Conservation (phyloP, 371 early-diverging fungal species). For the Batkoa obscura region DNA sequence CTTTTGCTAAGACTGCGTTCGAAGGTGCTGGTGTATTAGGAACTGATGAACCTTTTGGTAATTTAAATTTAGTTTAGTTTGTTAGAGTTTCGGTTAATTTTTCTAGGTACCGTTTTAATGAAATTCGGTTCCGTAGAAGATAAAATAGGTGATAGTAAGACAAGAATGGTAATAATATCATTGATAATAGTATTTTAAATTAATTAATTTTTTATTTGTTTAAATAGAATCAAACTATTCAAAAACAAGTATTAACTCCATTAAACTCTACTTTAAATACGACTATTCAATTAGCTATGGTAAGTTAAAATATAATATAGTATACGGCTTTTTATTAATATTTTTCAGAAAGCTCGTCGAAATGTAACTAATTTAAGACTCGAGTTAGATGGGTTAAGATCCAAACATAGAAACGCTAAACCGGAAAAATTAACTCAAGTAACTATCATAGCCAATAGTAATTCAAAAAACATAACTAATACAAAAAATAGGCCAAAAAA, state of each 20-base stretch:
- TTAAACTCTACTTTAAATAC: slow-evolving; percentile 45
- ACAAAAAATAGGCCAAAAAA: slow-evolving; percentile 23
- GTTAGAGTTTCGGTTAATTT: too few relatives aligned
- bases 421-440: slow-evolving; percentile 48
- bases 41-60: slow-evolving; percentile 55
- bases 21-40: slow-evolving; percentile 42
- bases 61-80: too few relatives aligned
- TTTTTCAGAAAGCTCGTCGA: slow-evolving; percentile 68
- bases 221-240: too few relatives aligned
- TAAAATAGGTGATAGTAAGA: slow-evolving; percentile 52
- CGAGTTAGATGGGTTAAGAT: slow-evolving; percentile 64
- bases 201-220: too few relatives aligned
- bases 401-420: slow-evolving; percentile 40
- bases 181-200: too few relatives aligned
- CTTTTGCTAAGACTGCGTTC: slow-evolving; percentile 44
- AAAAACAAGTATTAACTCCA: slow-evolving; percentile 52
- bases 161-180: too few relatives aligned
- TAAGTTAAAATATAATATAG: too few relatives aligned
- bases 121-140: slow-evolving; percentile 66
- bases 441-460: too few relatives aligned
- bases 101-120: slow-evolving; percentile 56
- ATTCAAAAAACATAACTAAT: too few relatives aligned
- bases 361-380: slow-evolving; percentile 59
- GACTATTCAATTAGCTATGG: slow-evolving; percentile 52
- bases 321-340: too few relatives aligned